Evolutionary conservation across 2,329 filamentous ascomycete genomes (phyloP).

Genomic region (Pestalotiopsis sp.): DNA sequence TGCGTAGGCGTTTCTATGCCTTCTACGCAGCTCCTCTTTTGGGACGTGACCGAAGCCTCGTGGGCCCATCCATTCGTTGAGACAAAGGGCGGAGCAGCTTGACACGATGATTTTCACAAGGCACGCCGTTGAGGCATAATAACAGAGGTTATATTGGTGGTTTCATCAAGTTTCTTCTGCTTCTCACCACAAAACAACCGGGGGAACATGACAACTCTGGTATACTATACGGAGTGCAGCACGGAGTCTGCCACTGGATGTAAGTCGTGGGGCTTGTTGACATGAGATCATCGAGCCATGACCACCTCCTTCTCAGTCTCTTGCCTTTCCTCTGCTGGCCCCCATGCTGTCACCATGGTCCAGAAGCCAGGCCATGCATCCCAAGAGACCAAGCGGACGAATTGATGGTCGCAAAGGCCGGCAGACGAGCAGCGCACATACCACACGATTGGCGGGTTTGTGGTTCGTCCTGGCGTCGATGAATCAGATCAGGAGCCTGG

Average conservation of each 20-base stretch:
- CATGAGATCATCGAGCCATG: conserved; percentile 12
- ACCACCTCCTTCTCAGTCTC: not conserved
- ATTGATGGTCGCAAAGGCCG: conserved; percentile 9
- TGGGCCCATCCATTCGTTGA: conserved; percentile 15
- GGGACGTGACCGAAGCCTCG: conserved; percentile 23
- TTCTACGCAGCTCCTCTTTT: conserved; percentile 37
- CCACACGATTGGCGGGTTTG: not conserved
- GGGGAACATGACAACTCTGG: not conserved
- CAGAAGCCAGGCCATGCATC: not conserved
- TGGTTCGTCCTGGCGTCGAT: not conserved
- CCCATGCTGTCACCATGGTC: not conserved
- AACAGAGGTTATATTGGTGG: conserved; percentile 1
- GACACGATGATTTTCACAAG: conserved; percentile 13
- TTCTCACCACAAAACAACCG: not conserved
- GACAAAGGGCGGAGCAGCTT: conserved; percentile 15
- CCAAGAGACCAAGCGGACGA: conserved; percentile 3
- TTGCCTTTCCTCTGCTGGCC: not conserved
- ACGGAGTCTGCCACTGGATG: not conserved
- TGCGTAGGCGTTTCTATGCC: conserved; percentile 13
- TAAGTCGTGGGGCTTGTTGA: not conserved
- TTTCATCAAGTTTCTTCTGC: conserved; percentile 3
- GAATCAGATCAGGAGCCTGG: not conserved
- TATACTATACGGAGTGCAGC: not conserved
- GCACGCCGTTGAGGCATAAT: not conserved
- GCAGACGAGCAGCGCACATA: conserved; percentile 7